Evolutionary conservation across 2,329 filamentous ascomycete species (phyloP), one percentile per base, ranked within the genome.

Genomic region (Alternaria sp.): DNA sequence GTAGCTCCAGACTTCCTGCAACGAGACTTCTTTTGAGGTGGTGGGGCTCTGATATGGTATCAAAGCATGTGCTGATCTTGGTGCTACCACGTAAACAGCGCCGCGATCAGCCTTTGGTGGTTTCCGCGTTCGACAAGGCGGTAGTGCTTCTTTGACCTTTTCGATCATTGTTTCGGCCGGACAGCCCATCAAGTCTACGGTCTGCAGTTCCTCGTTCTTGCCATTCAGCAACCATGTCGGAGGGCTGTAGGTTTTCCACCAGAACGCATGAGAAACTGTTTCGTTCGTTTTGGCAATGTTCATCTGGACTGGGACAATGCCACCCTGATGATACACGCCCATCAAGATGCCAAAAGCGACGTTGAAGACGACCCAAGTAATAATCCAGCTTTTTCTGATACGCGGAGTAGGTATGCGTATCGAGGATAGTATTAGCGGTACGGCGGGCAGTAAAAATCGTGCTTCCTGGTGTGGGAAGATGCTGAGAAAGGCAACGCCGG

Each of bases 201-300:
- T 94, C 30, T 81, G 84, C n/a, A 93, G 79, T 10, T 91, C 84
- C 67, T 89, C 86, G 66, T 91, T 93, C 77, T 91, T 91, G 55
- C 90, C 89, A 66, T 93, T 90, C 7, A 94, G 82, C 20, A 94
- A 84, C 91, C 92, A 94, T 36, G 90, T 89, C 0, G 92, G 92
- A 18, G 92, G 92, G 74, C 89, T 91, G 74, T 94, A 94, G 1
- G 92, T 94, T 77, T 93, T 94, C 92, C 92, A 94, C 92, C 92
- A 94, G 52, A 92, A 84, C 4, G 89, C 90, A 34, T 90, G 85
- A 2, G 88, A 89, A 9, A 90, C 87, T 64, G 90, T 68, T 20
- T 76, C 89, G 5, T 87, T 84, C 66, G 91, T 89, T 56, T 86
- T 86, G 71, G 88, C 90, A 72, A 94, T 84, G 74, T 92, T 92